phyloP scores from a whole-genome alignment of 441 rosid species.

The Erodium chrysanthum region DNA sequence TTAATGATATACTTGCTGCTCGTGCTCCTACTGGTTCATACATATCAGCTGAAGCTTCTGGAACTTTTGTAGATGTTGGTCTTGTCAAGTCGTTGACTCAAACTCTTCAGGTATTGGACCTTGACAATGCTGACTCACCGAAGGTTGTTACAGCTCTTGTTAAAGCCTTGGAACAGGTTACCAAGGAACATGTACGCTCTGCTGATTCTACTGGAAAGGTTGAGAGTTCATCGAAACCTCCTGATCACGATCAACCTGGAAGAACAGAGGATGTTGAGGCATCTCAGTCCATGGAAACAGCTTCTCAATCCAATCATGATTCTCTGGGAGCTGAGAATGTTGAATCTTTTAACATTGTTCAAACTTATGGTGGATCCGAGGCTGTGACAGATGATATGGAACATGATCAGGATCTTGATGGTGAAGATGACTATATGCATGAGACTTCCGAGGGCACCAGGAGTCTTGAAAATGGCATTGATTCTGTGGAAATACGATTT shows the following conservation, averaged over 20 bases:
- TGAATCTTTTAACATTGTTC: slow-evolving; percentile 45
- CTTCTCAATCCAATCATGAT: slow-evolving; percentile 50
- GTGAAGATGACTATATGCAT: slow-evolving; percentile 87
- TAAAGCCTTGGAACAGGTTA: slow-evolving; percentile 87
- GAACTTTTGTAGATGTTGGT: slow-evolving; percentile 84
- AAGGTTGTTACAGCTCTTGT: slow-evolving; percentile 73
- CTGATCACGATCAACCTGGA: slow-evolving; percentile 42
- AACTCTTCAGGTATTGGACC: slow-evolving; percentile 81
- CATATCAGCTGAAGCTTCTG: slow-evolving; percentile 85
- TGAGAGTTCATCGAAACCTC: slow-evolving; percentile 53
- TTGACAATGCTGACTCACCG: slow-evolving; percentile 80
- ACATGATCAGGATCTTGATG: slow-evolving; percentile 89
- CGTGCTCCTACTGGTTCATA: slow-evolving; percentile 79
- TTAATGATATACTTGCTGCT: slow-evolving; percentile 82
- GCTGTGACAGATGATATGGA: slow-evolving; percentile 95
- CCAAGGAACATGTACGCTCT: slow-evolving; percentile 81
- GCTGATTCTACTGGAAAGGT: slow-evolving; percentile 50
- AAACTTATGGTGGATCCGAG: slow-evolving; percentile 60
- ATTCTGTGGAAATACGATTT: slow-evolving; percentile 61
- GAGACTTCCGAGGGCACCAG: slow-evolving; percentile 68
- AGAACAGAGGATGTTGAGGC: slow-evolving; percentile 46
- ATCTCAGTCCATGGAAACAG: slow-evolving; percentile 48
- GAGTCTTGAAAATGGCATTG: slow-evolving; percentile 68
- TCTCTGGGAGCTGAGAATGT: slow-evolving; percentile 43
- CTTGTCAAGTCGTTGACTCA: slow-evolving; percentile 67